These are phyloP conservation scores for Hyaloscypha bicolor DNA, from an alignment of 495 filamentous ascomycete species.

Conservation along the genomic window DNA sequence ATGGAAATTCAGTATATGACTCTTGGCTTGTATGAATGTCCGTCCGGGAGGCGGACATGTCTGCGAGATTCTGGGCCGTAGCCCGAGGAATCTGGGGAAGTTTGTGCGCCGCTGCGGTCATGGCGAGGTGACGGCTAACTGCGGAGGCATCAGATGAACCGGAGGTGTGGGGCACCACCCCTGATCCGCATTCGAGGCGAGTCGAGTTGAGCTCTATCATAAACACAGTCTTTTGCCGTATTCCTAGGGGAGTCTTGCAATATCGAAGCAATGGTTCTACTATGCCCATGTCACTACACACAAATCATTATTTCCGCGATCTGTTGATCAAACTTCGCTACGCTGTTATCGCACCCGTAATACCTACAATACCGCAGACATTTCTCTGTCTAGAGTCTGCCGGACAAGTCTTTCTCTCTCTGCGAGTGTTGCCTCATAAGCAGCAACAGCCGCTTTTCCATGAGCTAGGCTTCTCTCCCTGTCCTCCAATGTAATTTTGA, in stretches of 20 bases:
- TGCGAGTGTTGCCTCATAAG: not conserved
- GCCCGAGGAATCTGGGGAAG: too few species aligned
- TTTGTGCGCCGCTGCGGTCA: too few species aligned
- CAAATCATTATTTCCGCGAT: not conserved
- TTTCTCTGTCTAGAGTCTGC: slow-evolving; percentile 22
- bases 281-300: not conserved
- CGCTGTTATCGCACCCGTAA: not conserved
- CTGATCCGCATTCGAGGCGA: not conserved
- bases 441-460: not conserved
- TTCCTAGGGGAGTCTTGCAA: not conserved
- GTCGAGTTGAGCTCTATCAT: not conserved
- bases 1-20: too few species aligned
- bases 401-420: slow-evolving; percentile 19
- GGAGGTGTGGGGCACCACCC: not conserved
- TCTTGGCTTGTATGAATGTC: too few species aligned
- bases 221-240: not conserved
- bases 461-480: not conserved
- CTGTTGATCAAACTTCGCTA: not conserved
- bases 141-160: not conserved
- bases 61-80: too few species aligned
- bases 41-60: too few species aligned
- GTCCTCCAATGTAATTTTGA: not conserved
- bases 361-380: slow-evolving; percentile 6
- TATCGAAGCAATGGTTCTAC: not conserved
- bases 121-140: too few species aligned